phyloP scores from a whole-genome alignment of 2,329 filamentous ascomycete species.

The Aspergillus sp. region DNA sequence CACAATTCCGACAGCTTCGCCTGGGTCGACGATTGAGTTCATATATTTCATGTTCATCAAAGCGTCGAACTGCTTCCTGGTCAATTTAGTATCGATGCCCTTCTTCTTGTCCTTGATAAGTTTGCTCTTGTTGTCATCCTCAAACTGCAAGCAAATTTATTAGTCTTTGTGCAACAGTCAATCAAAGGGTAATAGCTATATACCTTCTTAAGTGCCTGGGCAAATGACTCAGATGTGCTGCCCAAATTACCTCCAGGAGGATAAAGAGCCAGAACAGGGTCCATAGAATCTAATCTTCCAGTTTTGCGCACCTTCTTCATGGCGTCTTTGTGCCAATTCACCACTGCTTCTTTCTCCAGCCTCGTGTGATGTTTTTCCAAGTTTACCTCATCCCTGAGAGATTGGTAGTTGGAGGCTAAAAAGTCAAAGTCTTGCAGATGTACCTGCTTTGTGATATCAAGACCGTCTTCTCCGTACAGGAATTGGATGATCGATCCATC shows the following conservation, averaged over 20 bases:
- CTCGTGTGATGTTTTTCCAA: slow-evolving; percentile 57
- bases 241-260: slow-evolving; percentile 77
- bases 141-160: slow-evolving; percentile 54
- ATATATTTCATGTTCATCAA: slow-evolving; percentile 92
- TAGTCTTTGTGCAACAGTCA: slow-evolving; percentile 12
- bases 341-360: slow-evolving; percentile 67
- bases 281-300: slow-evolving; percentile 64
- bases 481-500: slow-evolving; percentile 95
- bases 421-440: slow-evolving; percentile 91
- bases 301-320: slow-evolving; percentile 81
- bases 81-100: slow-evolving; percentile 41
- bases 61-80: slow-evolving; percentile 74
- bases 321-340: slow-evolving; percentile 60
- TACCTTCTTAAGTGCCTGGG: slow-evolving; percentile 64
- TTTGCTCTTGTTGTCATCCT: slow-evolving; percentile 70
- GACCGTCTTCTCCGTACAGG: slow-evolving; percentile 91
- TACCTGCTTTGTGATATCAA: slow-evolving; percentile 92
- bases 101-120: slow-evolving; percentile 62
- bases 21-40: slow-evolving; percentile 86
- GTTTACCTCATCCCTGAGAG: slow-evolving; percentile 73
- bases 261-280: slow-evolving; percentile 72
- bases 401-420: slow-evolving; percentile 79
- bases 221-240: slow-evolving; percentile 87
- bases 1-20: slow-evolving; percentile 94
- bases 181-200: not conserved